phyloP scores from a whole-genome alignment of 148 eudicot genomes.

The Limonium bicolor region DNA sequence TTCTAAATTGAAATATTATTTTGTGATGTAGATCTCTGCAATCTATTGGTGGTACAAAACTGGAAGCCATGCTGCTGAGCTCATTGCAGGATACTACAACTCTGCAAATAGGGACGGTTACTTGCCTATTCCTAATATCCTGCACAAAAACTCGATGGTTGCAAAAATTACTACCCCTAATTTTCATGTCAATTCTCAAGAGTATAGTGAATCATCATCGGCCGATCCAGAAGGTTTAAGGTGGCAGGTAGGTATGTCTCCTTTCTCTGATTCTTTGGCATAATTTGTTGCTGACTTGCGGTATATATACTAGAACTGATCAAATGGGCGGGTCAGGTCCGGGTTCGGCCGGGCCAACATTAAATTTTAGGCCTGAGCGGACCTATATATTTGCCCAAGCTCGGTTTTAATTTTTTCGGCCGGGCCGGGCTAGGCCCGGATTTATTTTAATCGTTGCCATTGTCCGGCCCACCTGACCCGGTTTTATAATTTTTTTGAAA shows the following conservation, averaged over 20 bases:
- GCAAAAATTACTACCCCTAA: constrained; percentile 28
- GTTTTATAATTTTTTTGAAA: too few species aligned
- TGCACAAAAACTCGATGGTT: constrained; percentile 35
- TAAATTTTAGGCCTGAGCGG: too few species aligned
- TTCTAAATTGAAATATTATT: neutral
- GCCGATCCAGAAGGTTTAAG: constrained; percentile 53
- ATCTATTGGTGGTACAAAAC: constrained; percentile 66
- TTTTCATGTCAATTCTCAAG: constrained; percentile 22
- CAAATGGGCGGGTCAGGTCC: too few species aligned
- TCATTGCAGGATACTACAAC: constrained; percentile 56
- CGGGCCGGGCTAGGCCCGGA: too few species aligned
- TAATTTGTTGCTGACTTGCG: too few species aligned
- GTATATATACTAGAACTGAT: too few species aligned
- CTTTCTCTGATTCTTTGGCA: too few species aligned
- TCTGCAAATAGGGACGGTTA: constrained; percentile 52
- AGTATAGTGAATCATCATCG: constrained; percentile 30
- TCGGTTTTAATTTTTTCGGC: too few species aligned
- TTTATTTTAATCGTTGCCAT: too few species aligned
- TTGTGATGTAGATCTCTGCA: constrained; percentile 37
- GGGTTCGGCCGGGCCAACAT: too few species aligned
- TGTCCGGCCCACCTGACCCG: too few species aligned
- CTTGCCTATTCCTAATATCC: constrained; percentile 28
- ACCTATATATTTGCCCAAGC: too few species aligned
- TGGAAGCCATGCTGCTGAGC: constrained; percentile 65
- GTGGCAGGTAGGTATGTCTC: constrained; percentile 78